Percentiles rank a stretch among this genome's conserved stretches.
Evolutionary conservation across 305 asterid genomes (phyloP).

Genomic region (Lippia alba): DNA sequence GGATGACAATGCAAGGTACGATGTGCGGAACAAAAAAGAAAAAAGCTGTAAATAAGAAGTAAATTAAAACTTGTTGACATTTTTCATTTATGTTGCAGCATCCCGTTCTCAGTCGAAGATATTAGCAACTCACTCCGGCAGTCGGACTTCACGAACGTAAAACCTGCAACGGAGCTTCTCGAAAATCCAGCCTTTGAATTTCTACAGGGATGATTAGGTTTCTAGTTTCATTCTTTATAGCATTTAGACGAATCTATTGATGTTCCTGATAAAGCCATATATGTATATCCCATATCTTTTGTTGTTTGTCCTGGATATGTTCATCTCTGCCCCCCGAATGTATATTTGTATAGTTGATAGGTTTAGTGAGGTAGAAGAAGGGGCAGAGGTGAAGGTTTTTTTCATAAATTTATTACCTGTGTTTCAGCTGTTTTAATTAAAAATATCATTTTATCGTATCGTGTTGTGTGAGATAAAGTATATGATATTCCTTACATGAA

Average conservation of each 20-base stretch:
- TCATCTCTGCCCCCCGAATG: conserved; percentile 40
- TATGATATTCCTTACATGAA: too few species aligned
- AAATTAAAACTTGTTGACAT: not conserved
- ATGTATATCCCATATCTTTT: conserved; percentile 34
- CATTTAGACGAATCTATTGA: not conserved
- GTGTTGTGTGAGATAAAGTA: too few species aligned
- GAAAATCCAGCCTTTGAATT: conserved; percentile 61
- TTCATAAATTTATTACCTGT: not conserved
- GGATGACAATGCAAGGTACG: conserved; percentile 72
- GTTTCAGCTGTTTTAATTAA: not conserved
- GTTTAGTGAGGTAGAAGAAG: conserved; percentile 40
- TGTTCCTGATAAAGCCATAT: conserved; percentile 22
- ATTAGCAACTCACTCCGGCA: conserved; percentile 54
- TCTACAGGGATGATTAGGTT: conserved; percentile 48
- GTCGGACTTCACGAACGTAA: conserved; percentile 58
- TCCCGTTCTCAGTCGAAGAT: conserved; percentile 72
- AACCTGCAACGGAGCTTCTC: conserved; percentile 57
- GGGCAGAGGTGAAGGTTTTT: conserved; percentile 23
- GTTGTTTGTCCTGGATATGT: conserved; percentile 8
- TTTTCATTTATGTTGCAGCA: conserved; percentile 47
- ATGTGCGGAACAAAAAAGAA: too few species aligned
- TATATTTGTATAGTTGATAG: conserved; percentile 46
- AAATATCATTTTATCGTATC: too few species aligned
- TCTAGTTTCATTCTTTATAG: conserved; percentile 10
- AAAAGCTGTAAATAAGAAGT: too few species aligned